Conservation (phyloP, 768 basidiomycete species). For the Suillus paluster region DNA sequence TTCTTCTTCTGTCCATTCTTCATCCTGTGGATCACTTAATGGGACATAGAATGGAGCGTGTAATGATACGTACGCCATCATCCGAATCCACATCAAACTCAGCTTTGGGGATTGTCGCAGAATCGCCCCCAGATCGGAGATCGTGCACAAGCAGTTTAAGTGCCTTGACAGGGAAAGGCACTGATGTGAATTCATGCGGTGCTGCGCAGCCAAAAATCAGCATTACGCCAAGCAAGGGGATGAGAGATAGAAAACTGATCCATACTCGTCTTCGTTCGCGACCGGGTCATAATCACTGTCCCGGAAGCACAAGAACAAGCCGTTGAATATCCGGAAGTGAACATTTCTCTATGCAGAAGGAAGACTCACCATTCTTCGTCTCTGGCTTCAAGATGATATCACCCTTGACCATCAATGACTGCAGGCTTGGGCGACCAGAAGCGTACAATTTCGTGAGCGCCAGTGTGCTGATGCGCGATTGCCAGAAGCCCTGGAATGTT, state of each 20-base stretch:
- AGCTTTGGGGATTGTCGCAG: conserved; percentile 65
- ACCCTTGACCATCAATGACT: conserved; percentile 80
- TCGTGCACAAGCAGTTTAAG: conserved; percentile 89
- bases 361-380: conserved; percentile 75
- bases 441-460: conserved; percentile 78
- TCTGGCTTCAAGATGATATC: conserved; percentile 86
- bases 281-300: conserved; percentile 95
- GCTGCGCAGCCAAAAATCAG: conserved; percentile 48
- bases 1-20: conserved; percentile 92
- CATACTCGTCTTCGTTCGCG: conserved; percentile 85
- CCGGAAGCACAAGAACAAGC: conserved; percentile 27
- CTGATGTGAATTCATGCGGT: conserved; percentile 84
- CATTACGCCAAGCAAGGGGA: conserved; percentile 12
- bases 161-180: conserved; percentile 90
- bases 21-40: conserved; percentile 53
- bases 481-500: conserved; percentile 96
- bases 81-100: conserved; percentile 70
- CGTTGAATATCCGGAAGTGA: conserved; percentile 18
- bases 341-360: conserved; percentile 13
- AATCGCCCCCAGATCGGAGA: conserved; percentile 78
- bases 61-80: conserved; percentile 60
- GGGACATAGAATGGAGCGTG: background rate
- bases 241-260: conserved; percentile 20
- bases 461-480: conserved; percentile 81
- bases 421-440: conserved; percentile 67